Evolutionary conservation across 2,329 filamentous ascomycete species (phyloP), one percentile per base, ranked within the genome.

Genomic region (Harringtonia lauricola): DNA sequence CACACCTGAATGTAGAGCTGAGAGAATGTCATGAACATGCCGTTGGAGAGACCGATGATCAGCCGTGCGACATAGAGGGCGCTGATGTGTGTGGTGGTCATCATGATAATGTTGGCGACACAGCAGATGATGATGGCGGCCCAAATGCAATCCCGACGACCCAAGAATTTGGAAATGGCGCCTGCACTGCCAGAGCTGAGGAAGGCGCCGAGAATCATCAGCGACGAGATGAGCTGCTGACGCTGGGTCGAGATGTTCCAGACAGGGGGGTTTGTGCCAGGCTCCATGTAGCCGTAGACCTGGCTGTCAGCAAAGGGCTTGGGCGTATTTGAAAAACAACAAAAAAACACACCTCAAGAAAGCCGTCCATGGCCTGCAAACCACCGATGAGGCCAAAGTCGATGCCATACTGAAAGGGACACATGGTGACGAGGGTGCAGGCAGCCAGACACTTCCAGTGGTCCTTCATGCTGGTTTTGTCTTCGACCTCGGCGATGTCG

Each of bases 41-140:
- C 73, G 51, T 76, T 76, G 7, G 71, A 69, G 6, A 77, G 46
- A 3, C 74, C 74, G 44, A 76, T 72, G 15, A 77, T 54, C 8
- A 77, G 57, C 31, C 74, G 67, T 10, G 71, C 74, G 21, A 66
- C 64, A 45, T 79, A 77, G 6, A 79, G 65, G 1, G 65, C 70
- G 15, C 63, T 70, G 31, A 79, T 74, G 44, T 61, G 55, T 8
- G 62, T 65, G 0, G 71, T 74, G 3, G 67, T 63, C 71, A 77
- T 76, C 73, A 77, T 77, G 51, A 76, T 64, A 17, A 74, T 59
- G 48, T 76, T 76, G 15, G 72, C 62, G 4, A 71, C 57, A 48
- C 61, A 64, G 49, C 71, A 74, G 9, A 71, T 55, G 2, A 68
- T n/a, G 44, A 68, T 70, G 2, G 71, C 72, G 4, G 64, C 47